A percentile compares a stretch with the other conserved stretches of the same genome.
Evolutionary conservation across 345 rosid species (phyloP).

Genomic region (Hibiscus syriacus): DNA sequence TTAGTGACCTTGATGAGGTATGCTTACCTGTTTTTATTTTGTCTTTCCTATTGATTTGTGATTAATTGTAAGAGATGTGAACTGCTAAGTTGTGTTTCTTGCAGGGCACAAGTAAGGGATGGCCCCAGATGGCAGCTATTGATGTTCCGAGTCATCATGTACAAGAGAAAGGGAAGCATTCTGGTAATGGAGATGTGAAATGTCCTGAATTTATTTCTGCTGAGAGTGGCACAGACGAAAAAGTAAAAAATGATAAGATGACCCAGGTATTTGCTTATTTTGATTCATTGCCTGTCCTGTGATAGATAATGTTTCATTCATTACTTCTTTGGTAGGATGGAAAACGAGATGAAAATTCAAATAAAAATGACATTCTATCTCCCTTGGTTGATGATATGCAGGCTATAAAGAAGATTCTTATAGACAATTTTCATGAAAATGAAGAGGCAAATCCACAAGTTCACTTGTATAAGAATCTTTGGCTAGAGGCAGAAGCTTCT

Average conservation of each 20-base stretch:
- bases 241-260: constrained; percentile 39
- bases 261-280: constrained; percentile 46
- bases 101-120: constrained; percentile 18
- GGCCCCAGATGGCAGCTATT: constrained; percentile 10
- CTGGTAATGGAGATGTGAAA: constrained; percentile 20
- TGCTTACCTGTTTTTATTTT: constrained; percentile 7
- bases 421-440: constrained; percentile 46
- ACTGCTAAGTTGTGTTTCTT: not conserved
- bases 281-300: not conserved
- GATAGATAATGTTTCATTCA: too few species aligned
- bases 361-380: not conserved
- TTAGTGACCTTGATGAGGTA: constrained; percentile 43
- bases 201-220: constrained; percentile 12
- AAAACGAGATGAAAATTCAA: not conserved
- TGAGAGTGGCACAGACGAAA: constrained; percentile 19
- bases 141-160: constrained; percentile 9
- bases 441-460: constrained; percentile 48
- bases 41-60: too few species aligned
- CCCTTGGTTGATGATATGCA: constrained; percentile 26
- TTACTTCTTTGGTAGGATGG: too few species aligned
- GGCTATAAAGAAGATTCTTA: constrained; percentile 69
- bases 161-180: constrained; percentile 17
- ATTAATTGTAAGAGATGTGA: too few species aligned
- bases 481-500: constrained; percentile 95
- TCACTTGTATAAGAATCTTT: constrained; percentile 75